These are phyloP conservation scores for Pharus latifolius DNA, from an alignment of 176 grass and related monocot genomes.

Conservation along the genomic window DNA sequence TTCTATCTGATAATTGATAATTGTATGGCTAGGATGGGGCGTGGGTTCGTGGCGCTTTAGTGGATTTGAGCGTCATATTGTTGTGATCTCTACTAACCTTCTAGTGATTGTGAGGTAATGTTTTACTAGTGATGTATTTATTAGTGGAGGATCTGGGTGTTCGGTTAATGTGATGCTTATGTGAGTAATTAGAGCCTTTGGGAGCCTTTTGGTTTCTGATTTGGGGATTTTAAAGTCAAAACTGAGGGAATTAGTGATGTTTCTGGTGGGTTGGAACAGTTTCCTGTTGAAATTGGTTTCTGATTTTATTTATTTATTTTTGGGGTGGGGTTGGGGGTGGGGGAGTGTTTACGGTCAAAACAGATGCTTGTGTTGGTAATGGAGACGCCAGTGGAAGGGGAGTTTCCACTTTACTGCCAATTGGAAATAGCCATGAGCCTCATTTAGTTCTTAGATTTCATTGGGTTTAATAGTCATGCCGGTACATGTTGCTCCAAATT, in stretches of 20 bases:
- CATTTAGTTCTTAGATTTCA: not conserved
- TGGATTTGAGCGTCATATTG: not conserved
- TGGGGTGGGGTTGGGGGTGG: too few relatives aligned
- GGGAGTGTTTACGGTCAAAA: too few relatives aligned
- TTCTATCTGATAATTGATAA: not conserved
- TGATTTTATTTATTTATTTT: not conserved
- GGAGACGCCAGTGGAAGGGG: not conserved
- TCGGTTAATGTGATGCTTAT: not conserved
- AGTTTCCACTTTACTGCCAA: not conserved
- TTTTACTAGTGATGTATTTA: not conserved
- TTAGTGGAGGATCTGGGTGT: not conserved
- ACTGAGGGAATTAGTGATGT: not conserved
- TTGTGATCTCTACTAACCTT: not conserved
- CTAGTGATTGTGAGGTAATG: not conserved
- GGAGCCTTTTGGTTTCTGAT: not conserved
- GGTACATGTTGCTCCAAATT: conserved; percentile 1
- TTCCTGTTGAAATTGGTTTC: not conserved
- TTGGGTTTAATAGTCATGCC: not conserved
- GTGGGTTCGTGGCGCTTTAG: not conserved
- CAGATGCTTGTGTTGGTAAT: not conserved
- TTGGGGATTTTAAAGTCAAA: not conserved
- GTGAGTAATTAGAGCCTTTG: not conserved
- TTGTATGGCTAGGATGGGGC: not conserved
- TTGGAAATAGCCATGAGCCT: not conserved
- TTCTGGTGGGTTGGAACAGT: not conserved